Evolutionary conservation across 1,139 yeast species (phyloP).

Genomic region (Pichia inconspicua): DNA sequence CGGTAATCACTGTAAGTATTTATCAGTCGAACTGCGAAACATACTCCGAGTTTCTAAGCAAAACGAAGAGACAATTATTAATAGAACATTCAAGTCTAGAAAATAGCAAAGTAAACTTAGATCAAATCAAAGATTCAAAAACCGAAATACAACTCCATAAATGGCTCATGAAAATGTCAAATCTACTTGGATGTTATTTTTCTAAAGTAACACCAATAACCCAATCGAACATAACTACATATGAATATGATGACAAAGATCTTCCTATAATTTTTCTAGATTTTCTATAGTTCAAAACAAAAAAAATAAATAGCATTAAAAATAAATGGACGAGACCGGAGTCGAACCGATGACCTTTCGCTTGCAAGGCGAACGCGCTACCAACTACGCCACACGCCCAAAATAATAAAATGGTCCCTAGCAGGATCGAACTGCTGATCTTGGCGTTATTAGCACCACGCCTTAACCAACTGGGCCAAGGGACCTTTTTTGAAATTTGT

Average conservation of each 20-base stretch:
- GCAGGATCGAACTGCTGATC: slow-evolving; percentile 66
- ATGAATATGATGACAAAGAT: neutral
- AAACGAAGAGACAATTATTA: neutral
- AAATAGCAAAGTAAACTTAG: neutral
- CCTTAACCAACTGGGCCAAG: slow-evolving; percentile 91
- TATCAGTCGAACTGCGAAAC: neutral
- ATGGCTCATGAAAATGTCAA: neutral
- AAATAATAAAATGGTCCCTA: slow-evolving; percentile 47
- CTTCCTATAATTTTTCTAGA: neutral
- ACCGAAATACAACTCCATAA: neutral
- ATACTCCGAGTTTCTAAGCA: neutral
- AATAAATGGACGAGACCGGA: slow-evolving; percentile 54
- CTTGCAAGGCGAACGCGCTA: slow-evolving; percentile 67
- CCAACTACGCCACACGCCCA: slow-evolving; percentile 71
- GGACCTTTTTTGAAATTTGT: slow-evolving; percentile 34
- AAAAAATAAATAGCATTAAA: neutral
- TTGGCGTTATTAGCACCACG: slow-evolving; percentile 79
- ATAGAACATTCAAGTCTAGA: neutral
- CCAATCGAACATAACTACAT: too few relatives aligned
- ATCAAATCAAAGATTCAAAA: neutral
- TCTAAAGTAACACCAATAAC: neutral
- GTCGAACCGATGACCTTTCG: slow-evolving; percentile 61
- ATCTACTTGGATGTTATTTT: neutral
- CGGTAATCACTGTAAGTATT: neutral
- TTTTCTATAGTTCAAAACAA: neutral